phyloP scores from a whole-genome alignment of 1,139 yeast species.

The Yamadazyma triangularis region DNA sequence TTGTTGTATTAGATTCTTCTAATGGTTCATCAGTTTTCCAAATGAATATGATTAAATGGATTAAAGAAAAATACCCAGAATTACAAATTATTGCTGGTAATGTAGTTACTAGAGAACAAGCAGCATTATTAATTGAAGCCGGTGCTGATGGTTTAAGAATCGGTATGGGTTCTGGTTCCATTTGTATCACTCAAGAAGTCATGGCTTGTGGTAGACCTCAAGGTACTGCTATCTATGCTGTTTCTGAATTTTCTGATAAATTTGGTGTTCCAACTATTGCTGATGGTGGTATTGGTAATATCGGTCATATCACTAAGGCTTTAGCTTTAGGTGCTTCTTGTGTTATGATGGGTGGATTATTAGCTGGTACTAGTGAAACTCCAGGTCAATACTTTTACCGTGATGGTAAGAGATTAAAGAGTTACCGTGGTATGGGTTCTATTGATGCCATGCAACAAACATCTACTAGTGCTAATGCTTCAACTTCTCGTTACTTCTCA shows the following conservation, averaged over 20 bases:
- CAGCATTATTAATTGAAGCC: constrained; percentile 89
- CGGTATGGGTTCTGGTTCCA: constrained; percentile 99
- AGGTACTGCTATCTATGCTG: constrained; percentile 93
- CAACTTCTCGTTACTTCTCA: constrained; percentile 96
- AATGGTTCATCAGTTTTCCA: constrained; percentile 98
- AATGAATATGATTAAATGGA: constrained; percentile 88
- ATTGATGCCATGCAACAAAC: constrained; percentile 99
- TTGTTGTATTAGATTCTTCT: constrained; percentile 91
- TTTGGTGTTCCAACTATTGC: constrained; percentile 97
- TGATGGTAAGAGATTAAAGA: constrained; percentile 95
- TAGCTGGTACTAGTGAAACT: constrained; percentile 97
- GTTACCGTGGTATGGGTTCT: constrained; percentile 99
- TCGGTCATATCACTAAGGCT: constrained; percentile 98
- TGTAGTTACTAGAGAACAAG: constrained; percentile 98
- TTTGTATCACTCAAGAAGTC: constrained; percentile 98
- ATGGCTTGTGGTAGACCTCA: constrained; percentile 99
- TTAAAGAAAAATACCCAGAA: constrained; percentile 73
- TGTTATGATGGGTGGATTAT: constrained; percentile 99
- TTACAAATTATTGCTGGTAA: constrained; percentile 95
- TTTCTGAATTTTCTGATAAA: constrained; percentile 79
- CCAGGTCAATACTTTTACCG: constrained; percentile 98
- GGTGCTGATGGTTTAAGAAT: constrained; percentile 98
- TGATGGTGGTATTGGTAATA: constrained; percentile 98
- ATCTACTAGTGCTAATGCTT: constrained; percentile 83
- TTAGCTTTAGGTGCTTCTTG: constrained; percentile 94